Evolutionary conservation across 2,329 filamentous ascomycete genomes (phyloP).

Genomic region (Pseudocercospora cruenta): DNA sequence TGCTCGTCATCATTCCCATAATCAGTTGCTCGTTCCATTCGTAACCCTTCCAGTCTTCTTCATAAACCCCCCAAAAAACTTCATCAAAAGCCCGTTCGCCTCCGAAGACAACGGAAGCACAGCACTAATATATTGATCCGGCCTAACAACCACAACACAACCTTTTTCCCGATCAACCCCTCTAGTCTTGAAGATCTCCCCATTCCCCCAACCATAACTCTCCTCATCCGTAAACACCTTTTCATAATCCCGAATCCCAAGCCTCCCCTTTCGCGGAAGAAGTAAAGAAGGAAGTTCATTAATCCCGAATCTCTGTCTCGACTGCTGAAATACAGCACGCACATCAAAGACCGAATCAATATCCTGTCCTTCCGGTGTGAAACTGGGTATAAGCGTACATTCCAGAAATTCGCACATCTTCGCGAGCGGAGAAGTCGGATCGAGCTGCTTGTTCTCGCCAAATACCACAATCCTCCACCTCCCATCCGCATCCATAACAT

Average conservation of each 20-base stretch:
- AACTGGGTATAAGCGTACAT: conserved; percentile 33
- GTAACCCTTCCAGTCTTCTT: neutral
- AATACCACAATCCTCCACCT: conserved; percentile 41
- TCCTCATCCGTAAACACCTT: conserved; percentile 53
- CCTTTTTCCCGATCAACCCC: conserved; percentile 61
- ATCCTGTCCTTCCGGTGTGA: conserved; percentile 43
- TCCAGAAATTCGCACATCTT: conserved; percentile 32
- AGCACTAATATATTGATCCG: conserved; percentile 66
- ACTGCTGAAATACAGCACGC: conserved; percentile 38
- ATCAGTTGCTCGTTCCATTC: neutral
- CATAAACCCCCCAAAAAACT: conserved; percentile 39
- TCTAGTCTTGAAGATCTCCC: conserved; percentile 58
- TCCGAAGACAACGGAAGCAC: conserved; percentile 35
- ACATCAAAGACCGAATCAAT: conserved; percentile 61
- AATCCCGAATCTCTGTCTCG: conserved; percentile 35
- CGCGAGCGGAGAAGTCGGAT: conserved; percentile 28
- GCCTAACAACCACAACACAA: conserved; percentile 63
- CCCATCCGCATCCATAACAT: conserved; percentile 40
- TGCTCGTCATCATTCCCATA: neutral
- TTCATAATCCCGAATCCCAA: conserved; percentile 42
- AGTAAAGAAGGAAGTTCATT: conserved; percentile 49
- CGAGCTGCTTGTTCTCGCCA: conserved; percentile 25
- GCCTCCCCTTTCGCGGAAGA: conserved; percentile 46
- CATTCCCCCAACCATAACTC: conserved; percentile 39
- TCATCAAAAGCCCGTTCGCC: conserved; percentile 25